Evolutionary conservation across 768 basidiomycete genomes (phyloP), one percentile per base, ranked within the genome.

Genomic region (Trichaptum fuscoviolaceum): DNA sequence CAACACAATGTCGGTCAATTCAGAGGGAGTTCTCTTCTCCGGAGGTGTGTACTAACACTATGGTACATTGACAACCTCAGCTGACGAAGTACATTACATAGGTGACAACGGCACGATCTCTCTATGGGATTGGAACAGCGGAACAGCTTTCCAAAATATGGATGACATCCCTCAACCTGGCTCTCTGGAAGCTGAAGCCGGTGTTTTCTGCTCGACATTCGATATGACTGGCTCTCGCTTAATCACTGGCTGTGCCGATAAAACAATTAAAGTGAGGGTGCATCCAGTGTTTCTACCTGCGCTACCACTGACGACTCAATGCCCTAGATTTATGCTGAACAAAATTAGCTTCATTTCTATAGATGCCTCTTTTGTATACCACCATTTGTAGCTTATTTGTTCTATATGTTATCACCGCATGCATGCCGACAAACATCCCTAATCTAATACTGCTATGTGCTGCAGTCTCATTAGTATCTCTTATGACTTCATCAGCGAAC

Each of bases 231-330:
- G 97, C 1, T 95, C 96, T 35, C 83, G 96, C 66, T 76, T 99
- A 66, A 95, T 96, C 70, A 97, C 96, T 18, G 97, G 97, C 42
- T 92, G 96, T 4, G 97, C 97, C 12, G 97, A 99, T 81, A 99
- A 99, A 84, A 98, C 96, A 10, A 96, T 99, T 81, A 99, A 99
- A 86, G 92, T 92, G 34, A 62, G 84, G 74, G 20, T 27, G 59
- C 36, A 15, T 52, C 3, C 3, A 15, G 10, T 52, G 42, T 52
- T 8, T 30, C 30, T 30, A 30, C 30, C 30, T 2, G 2, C 30
- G 2, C 30, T 30, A 30, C 8, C 30, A 12, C 42, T 52, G 20
- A 52, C 10, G 20, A 52, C 5, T 52, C 42, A 15, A 52, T 52
- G 12, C 42, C 15, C 42, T 20, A 52, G 42, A 52, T 52, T 52